Evolutionary conservation across 192 early-diverging fungal species (phyloP).

Genomic region (Backusella circina): DNA sequence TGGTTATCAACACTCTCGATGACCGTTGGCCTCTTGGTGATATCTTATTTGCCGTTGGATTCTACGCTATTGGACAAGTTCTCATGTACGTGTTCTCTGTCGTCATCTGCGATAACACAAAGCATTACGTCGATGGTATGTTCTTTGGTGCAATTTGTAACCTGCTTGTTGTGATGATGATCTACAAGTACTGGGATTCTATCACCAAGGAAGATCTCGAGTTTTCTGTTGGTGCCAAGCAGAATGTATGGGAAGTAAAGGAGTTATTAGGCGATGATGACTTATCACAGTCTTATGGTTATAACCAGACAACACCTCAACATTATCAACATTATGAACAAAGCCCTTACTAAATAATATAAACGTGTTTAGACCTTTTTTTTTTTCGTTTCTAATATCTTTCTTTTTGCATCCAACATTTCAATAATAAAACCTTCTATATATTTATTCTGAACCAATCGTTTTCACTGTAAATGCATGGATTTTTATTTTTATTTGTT

Average conservation of each 20-base stretch:
- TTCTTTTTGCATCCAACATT: background rate
- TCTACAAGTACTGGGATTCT: constrained; percentile 99
- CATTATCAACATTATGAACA: constrained; percentile 32
- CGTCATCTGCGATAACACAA: constrained; percentile 81
- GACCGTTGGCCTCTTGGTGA: constrained; percentile 96
- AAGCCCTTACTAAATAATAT: constrained; percentile 14
- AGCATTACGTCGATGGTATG: constrained; percentile 96
- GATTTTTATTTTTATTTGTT: background rate
- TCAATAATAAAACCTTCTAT: background rate
- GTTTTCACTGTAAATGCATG: background rate
- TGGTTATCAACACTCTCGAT: constrained; percentile 93
- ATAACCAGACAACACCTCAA: constrained; percentile 27
- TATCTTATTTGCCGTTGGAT: constrained; percentile 83
- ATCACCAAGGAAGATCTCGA: constrained; percentile 99
- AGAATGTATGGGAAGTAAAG: constrained; percentile 82
- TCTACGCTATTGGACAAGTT: constrained; percentile 86
- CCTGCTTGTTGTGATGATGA: constrained; percentile 95
- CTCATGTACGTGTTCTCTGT: constrained; percentile 77
- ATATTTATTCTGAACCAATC: background rate
- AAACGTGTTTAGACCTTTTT: background rate
- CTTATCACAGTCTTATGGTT: constrained; percentile 26
- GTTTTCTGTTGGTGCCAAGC: constrained; percentile 76
- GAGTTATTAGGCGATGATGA: constrained; percentile 59
- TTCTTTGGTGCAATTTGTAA: constrained; percentile 94
- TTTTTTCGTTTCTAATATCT: background rate